phyloP scores from a whole-genome alignment of 208 protist genomes.

The Crithidia fasciculata region DNA sequence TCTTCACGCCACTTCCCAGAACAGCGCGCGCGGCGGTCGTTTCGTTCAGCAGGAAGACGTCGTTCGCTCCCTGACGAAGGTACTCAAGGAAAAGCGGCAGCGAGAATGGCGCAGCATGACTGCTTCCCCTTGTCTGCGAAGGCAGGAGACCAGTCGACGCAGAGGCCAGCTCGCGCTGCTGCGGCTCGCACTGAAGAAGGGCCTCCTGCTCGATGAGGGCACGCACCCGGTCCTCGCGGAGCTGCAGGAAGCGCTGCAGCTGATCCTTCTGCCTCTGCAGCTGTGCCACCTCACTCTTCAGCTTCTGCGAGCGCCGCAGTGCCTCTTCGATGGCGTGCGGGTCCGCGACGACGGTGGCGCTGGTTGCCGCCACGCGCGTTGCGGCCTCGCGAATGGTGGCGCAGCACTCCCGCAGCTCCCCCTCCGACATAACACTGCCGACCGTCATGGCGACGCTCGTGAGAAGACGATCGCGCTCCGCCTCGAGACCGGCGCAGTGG shows the following conservation, averaged over 20 bases:
- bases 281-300: slow-evolving; percentile 76
- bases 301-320: slow-evolving; percentile 61
- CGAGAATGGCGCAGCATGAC: slow-evolving; percentile 8
- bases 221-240: slow-evolving; percentile 63
- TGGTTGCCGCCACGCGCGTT: slow-evolving; percentile 55
- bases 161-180: slow-evolving; percentile 5
- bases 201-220: slow-evolving; percentile 60
- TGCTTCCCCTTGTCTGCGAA: not conserved
- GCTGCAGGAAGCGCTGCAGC: slow-evolving; percentile 63
- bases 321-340: slow-evolving; percentile 63
- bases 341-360: slow-evolving; percentile 66
- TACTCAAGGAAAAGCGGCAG: slow-evolving; percentile 35
- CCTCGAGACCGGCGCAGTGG: slow-evolving; percentile 63
- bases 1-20: slow-evolving; percentile 1
- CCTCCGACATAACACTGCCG: slow-evolving; percentile 22
- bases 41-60: slow-evolving; percentile 36
- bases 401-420: slow-evolving; percentile 53
- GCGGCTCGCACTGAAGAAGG: slow-evolving; percentile 21
- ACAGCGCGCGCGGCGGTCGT: slow-evolving; percentile 12
- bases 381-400: slow-evolving; percentile 64
- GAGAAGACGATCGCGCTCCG: slow-evolving; percentile 65
- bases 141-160: not conserved
- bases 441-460: slow-evolving; percentile 30
- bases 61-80: slow-evolving; percentile 31
- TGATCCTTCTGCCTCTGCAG: slow-evolving; percentile 80